A percentile compares a stretch with the other conserved stretches of the same genome.
These are phyloP conservation scores for Aspergillus steynii DNA, from an alignment of 495 filamentous ascomycete genomes.

Conservation along the genomic window DNA sequence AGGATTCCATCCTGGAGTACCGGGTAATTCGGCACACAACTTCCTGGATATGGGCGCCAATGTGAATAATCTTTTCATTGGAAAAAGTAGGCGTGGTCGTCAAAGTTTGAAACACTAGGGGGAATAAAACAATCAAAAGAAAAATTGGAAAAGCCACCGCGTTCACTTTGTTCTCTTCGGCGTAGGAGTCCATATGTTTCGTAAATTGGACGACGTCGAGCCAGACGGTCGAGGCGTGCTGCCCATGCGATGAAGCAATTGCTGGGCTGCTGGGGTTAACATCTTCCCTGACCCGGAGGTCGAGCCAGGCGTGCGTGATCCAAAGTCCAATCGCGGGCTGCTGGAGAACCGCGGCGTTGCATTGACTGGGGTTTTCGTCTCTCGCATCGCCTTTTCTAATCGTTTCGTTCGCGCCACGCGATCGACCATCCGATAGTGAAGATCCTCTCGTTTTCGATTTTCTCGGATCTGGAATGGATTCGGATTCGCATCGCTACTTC, in stretches of 20 bases:
- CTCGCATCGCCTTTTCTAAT: conserved; percentile 47
- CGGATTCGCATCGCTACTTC: conserved; percentile 59
- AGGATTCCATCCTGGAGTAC: too few species aligned
- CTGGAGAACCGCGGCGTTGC: conserved; percentile 74
- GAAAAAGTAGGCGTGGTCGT: too few species aligned
- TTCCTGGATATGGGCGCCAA: too few species aligned
- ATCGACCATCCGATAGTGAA: conserved; percentile 92
- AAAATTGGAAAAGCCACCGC: not conserved
- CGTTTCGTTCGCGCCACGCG: conserved; percentile 73
- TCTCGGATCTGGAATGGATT: conserved; percentile 84
- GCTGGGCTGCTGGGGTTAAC: conserved; percentile 74
- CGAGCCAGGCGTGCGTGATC: conserved; percentile 52
- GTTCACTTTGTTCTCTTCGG: conserved; percentile 38
- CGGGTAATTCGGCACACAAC: too few species aligned
- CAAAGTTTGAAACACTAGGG: too few species aligned
- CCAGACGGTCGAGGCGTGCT: conserved; percentile 39
- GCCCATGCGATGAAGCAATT: conserved; percentile 69
- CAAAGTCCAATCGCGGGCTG: conserved; percentile 63
- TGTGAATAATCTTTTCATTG: too few species aligned
- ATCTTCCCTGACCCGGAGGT: conserved; percentile 27
- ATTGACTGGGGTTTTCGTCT: conserved; percentile 56
- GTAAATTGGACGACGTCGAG: conserved; percentile 43
- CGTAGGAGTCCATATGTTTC: conserved; percentile 59
- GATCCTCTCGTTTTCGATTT: conserved; percentile 72
- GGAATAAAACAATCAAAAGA: too few species aligned